Conservation (phyloP, 805 yeast species). For the Lipomyces kockii region DNA sequence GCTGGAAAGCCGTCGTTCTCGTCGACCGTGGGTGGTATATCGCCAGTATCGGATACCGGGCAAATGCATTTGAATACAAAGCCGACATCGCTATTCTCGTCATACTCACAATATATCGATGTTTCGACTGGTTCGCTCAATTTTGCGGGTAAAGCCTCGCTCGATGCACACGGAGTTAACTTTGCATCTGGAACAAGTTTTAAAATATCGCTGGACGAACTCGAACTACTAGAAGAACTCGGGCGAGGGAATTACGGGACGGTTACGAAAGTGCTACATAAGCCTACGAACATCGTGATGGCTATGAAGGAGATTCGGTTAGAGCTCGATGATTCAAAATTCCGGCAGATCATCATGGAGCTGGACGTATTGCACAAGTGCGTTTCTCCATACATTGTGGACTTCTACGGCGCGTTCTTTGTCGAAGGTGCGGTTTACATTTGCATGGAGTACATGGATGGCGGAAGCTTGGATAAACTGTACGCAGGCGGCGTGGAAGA, state of each 20-base stretch:
- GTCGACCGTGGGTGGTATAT: background rate
- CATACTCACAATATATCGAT: conserved; percentile 86
- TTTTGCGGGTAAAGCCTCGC: conserved; percentile 90
- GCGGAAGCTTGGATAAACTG: conserved; percentile 87
- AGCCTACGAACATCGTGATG: conserved; percentile 89
- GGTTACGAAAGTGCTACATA: conserved; percentile 89
- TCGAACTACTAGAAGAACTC: conserved; percentile 69
- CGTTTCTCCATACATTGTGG: conserved; percentile 87
- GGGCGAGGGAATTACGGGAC: conserved; percentile 98
- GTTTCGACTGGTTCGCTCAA: conserved; percentile 89
- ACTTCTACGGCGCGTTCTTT: conserved; percentile 96
- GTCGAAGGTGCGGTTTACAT: conserved; percentile 97
- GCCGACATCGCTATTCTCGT: conserved; percentile 59
- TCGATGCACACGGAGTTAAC: conserved; percentile 90
- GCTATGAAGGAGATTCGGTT: conserved; percentile 97
- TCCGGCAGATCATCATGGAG: conserved; percentile 95
- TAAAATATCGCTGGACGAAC: conserved; percentile 82
- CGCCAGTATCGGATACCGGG: background rate
- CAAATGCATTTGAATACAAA: conserved; percentile 29
- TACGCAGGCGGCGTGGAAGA: conserved; percentile 72
- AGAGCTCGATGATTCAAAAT: conserved; percentile 91
- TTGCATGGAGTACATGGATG: conserved; percentile 98
- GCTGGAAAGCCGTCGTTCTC: conserved; percentile 22
- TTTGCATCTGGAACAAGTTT: conserved; percentile 88
- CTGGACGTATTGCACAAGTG: conserved; percentile 91